Base-by-base conservation (phyloP, 2,329 filamentous ascomycete species). In the Hypoxylon sp. region DNA sequence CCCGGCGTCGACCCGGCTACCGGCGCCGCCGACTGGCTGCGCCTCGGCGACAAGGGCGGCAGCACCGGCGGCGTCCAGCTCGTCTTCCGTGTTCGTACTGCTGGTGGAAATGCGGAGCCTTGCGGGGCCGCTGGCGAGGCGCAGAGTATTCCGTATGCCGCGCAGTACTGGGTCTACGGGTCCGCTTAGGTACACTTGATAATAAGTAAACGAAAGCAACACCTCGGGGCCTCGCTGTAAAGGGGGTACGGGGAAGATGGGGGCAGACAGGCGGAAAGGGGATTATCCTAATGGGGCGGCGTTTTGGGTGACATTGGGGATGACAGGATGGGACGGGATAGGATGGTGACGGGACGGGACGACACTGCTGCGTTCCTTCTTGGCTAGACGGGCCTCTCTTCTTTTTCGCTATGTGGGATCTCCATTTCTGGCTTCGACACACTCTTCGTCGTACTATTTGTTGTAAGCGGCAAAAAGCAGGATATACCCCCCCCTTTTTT, bases 111-210 rank as follows among this genome's bases (percentile, higher is more conserved):
- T 59, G 69, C 78, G 1, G 70, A 79, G 66, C 66, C 74, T 3
- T 86, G 83, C 69, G 60, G 61, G 40, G 57, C 52, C 0, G 72
- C 71, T 1, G 73, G 73, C n/a, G 75, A 78, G 37, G 58, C 67
- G 15, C 77, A 81, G 66, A 86, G 82, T 70, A 79, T 84, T 21
- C 77, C 79, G 2, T 87, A 87, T 69, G 67, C 82, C 1, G 76
- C 83, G n/a, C 78, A 77, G 63, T 87, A 87, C 74, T 86, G 83
- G 83, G 79, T 86, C 69, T 86, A 78, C 65, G 37, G 18, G 9
- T n/a, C n/a, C n/a, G 35, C 35, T 13, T 40, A 21, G n/a, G n/a
- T n/a, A n/a, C n/a, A n/a, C n/a, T n/a, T n/a, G n/a, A n/a, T n/a
- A n/a, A n/a, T n/a, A n/a, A n/a, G n/a, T n/a, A n/a, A n/a, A n/a